A percentile compares a stretch with the other conserved stretches of the same genome.
phyloP scores from a whole-genome alignment of 2,329 filamentous ascomycete genomes.

The Aspergillus oerlinghausenensis region DNA sequence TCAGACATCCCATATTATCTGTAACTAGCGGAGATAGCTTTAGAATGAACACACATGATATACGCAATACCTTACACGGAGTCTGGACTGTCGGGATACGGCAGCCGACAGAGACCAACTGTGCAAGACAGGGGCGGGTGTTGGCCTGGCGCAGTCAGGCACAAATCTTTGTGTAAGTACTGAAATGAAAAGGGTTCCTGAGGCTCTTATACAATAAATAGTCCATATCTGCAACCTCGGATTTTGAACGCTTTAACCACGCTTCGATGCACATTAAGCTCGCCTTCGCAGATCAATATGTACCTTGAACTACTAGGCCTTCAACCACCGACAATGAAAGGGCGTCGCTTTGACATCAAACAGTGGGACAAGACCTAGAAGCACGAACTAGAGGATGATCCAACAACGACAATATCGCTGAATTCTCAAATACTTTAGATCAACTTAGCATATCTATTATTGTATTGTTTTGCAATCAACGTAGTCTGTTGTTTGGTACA shows the following conservation, averaged over 20 bases:
- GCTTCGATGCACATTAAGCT: background rate
- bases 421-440: background rate
- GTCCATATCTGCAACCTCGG: background rate
- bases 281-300: background rate
- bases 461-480: background rate
- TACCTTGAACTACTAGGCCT: background rate
- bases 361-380: background rate
- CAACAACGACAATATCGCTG: background rate
- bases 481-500: background rate
- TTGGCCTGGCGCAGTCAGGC: conserved; percentile 5
- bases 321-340: background rate
- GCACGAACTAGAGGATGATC: background rate
- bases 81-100: background rate
- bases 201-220: background rate
- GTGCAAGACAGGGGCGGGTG: conserved; percentile 1
- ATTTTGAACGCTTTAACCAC: too few species aligned
- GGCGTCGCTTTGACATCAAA: too few species aligned
- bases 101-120: background rate
- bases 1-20: too few species aligned
- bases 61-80: too few species aligned
- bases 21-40: too few species aligned
- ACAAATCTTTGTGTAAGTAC: background rate
- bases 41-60: too few species aligned
- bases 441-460: background rate
- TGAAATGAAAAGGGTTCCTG: background rate